These are phyloP conservation scores for Metrosideros polymorpha DNA, from an alignment of 441 rosid genomes.

Conservation along the genomic window DNA sequence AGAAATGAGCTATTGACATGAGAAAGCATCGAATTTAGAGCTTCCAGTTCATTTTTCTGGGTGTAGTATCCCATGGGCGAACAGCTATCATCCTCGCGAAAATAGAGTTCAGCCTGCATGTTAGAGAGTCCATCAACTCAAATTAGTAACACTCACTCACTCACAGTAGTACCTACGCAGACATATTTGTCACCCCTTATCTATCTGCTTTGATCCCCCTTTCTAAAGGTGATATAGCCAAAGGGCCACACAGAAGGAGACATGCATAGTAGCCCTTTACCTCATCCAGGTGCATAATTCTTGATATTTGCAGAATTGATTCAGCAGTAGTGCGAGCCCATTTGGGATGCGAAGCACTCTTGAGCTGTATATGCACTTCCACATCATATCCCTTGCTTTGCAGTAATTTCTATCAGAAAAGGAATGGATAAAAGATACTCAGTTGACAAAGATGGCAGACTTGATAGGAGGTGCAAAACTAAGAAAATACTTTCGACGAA, in stretches of 20 bases:
- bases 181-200: not conserved
- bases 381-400: conserved; percentile 37
- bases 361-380: conserved; percentile 31
- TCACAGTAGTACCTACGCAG: not conserved
- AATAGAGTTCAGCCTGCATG: conserved; percentile 82
- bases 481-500: not conserved
- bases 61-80: conserved; percentile 38
- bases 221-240: not conserved
- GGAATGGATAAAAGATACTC: not conserved
- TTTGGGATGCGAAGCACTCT: conserved; percentile 22
- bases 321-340: conserved; percentile 25
- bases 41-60: conserved; percentile 67
- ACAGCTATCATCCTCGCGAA: conserved; percentile 33
- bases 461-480: not conserved
- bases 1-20: conserved; percentile 19
- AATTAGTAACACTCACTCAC: not conserved
- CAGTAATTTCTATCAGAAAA: conserved; percentile 43
- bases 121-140: conserved; percentile 7
- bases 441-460: not conserved
- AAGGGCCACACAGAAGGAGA: not conserved
- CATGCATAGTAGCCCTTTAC: conserved; percentile 19
- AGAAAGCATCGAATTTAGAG: conserved; percentile 48
- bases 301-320: conserved; percentile 45
- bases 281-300: conserved; percentile 73
- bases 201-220: not conserved